phyloP scores from a whole-genome alignment of 495 filamentous ascomycete genomes.

The Patellaria atrata region DNA sequence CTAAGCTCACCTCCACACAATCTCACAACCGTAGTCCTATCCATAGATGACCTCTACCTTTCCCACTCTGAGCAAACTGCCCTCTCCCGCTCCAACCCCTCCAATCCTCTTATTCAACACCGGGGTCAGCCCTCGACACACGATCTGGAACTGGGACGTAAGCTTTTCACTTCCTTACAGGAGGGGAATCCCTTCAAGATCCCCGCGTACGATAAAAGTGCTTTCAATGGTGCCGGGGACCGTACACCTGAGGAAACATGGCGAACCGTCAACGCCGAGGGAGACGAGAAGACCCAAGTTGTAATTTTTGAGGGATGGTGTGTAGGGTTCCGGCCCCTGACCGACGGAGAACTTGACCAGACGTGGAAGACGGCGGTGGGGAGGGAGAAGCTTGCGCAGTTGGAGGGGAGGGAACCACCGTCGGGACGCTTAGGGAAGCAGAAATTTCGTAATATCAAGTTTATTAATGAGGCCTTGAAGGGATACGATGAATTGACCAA shows the following conservation, averaged over 20 bases:
- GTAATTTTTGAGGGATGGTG: conserved; percentile 90
- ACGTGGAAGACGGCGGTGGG: conserved; percentile 42
- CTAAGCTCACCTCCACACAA: conserved; percentile 51
- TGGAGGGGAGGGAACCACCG: conserved; percentile 30
- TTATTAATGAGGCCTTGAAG: conserved; percentile 55
- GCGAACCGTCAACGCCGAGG: conserved; percentile 45
- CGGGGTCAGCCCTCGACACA: conserved; percentile 81
- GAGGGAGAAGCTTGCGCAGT: conserved; percentile 25
- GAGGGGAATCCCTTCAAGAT: conserved; percentile 40
- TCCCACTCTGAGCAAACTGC: conserved; percentile 53
- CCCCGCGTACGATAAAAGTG: conserved; percentile 74
- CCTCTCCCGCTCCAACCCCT: conserved; percentile 47
- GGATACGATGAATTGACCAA: conserved; percentile 61
- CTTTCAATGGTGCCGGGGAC: conserved; percentile 65
- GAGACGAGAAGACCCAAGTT: conserved; percentile 38
- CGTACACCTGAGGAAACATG: conserved; percentile 46
- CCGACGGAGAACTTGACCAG: conserved; percentile 35
- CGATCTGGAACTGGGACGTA: conserved; percentile 50
- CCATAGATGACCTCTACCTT: conserved; percentile 88
- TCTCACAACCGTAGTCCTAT: conserved; percentile 60
- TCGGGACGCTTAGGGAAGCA: conserved; percentile 48
- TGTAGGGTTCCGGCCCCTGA: conserved; percentile 65
- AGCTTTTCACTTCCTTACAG: conserved; percentile 48
- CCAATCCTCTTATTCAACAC: conserved; percentile 65
- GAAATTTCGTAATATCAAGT: conserved; percentile 49